A percentile compares a stretch with the other conserved stretches of the same genome.
Evolutionary conservation across 2,329 filamentous ascomycete genomes (phyloP).

Genomic region (Pseudogymnoascus sp.): DNA sequence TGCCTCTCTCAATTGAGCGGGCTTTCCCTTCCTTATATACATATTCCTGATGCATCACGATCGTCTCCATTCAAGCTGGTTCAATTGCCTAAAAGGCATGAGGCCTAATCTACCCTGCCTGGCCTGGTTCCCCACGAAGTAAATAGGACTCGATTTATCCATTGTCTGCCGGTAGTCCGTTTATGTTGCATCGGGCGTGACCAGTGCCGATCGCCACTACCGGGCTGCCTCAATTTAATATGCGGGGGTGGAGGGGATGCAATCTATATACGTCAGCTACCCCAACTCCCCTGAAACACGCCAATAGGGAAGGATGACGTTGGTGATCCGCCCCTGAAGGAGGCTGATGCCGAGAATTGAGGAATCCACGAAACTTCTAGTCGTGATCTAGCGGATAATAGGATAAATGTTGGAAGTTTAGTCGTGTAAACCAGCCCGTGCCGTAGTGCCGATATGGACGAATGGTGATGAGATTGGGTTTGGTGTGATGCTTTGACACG

Average conservation of each 20-base stretch:
- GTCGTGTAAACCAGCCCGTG: not conserved
- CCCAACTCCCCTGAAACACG: slow-evolving; percentile 5
- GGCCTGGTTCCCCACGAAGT: not conserved
- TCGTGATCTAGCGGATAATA: not conserved
- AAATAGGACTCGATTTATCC: not conserved
- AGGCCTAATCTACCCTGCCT: not conserved
- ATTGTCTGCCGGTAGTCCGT: slow-evolving; percentile 1
- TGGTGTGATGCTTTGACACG: not conserved
- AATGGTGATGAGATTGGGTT: not conserved
- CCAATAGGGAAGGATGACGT: not conserved
- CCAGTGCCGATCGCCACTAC: slow-evolving; percentile 8
- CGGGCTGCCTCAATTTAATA: not conserved
- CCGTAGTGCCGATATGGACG: not conserved
- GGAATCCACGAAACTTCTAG: not conserved
- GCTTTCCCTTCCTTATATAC: not conserved
- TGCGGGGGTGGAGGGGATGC: not conserved
- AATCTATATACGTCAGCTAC: slow-evolving; percentile 5
- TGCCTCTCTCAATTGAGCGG: not conserved
- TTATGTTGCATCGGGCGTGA: not conserved
- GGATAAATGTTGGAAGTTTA: not conserved
- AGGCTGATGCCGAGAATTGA: not conserved
- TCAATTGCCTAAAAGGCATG: slow-evolving; percentile 3
- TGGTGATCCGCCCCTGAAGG: not conserved
- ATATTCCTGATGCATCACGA: not conserved
- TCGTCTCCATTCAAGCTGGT: not conserved